Percentiles rank a stretch among this genome's conserved stretches.
Evolutionary conservation across 2,329 filamentous ascomycete genomes (phyloP).

Genomic region (Botrytis squamosa): DNA sequence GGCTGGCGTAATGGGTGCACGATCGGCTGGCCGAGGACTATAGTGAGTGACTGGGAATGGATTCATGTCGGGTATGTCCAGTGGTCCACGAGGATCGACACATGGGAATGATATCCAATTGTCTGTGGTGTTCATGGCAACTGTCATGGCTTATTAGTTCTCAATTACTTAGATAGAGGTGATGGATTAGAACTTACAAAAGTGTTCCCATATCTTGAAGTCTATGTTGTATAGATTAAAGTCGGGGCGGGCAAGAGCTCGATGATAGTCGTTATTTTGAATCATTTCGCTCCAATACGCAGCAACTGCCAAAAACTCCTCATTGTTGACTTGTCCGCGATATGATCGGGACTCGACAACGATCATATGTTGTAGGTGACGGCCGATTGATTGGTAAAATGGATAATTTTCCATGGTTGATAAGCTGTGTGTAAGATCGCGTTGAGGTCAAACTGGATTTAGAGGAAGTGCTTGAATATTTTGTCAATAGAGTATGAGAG

Average conservation of each 20-base stretch:
- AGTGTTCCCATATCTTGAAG: not conserved
- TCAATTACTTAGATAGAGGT: fast-evolving
- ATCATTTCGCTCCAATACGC: not conserved
- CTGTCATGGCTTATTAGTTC: not conserved
- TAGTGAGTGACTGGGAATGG: not conserved
- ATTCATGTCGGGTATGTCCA: not conserved
- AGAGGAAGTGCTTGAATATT: not conserved
- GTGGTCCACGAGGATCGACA: not conserved
- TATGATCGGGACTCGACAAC: not conserved
- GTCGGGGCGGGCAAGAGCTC: not conserved
- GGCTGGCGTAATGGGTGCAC: not conserved
- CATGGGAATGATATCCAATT: not conserved
- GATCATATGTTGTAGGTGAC: not conserved
- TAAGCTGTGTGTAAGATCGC: not conserved
- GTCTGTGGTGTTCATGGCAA: not conserved
- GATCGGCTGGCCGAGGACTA: not conserved
- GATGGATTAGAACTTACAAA: not conserved
- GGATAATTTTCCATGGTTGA: not conserved
- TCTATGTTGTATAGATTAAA: not conserved
- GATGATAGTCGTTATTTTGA: not conserved
- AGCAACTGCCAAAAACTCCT: not conserved
- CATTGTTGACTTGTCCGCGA: not conserved
- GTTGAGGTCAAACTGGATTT: not conserved
- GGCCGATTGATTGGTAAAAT: not conserved
- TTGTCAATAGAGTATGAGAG: not conserved